Conservation (phyloP, 106 monocot genomes). For the Posidonia australis region DNA sequence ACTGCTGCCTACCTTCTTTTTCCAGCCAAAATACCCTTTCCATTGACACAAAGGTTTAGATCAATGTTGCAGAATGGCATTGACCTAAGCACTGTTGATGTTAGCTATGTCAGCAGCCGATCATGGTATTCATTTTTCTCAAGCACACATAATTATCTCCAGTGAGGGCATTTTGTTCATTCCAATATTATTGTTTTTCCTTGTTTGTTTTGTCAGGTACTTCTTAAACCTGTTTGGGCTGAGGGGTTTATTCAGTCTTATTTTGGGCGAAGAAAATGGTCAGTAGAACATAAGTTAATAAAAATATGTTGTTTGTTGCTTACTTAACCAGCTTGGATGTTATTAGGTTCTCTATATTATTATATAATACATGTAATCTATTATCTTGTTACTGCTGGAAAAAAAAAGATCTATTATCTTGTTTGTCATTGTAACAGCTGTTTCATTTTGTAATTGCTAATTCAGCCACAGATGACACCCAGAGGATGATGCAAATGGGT, state of each 20-base stretch:
- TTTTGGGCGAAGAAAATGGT: constrained; percentile 99
- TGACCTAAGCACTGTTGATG: constrained; percentile 97
- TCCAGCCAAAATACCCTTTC: constrained; percentile 94
- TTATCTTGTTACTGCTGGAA: too few relatives aligned
- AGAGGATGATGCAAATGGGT: constrained; percentile 98
- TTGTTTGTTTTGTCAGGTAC: constrained; percentile 48
- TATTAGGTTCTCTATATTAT: background rate
- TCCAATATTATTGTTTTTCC: background rate
- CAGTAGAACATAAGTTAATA: constrained; percentile 8
- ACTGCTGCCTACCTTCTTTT: background rate
- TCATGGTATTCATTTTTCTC: constrained; percentile 55
- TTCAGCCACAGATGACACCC: constrained; percentile 90
- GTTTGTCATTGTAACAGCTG: background rate
- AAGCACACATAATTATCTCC: background rate
- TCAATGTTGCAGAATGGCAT: constrained; percentile 99
- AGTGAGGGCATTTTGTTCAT: background rate
- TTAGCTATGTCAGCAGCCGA: constrained; percentile 99
- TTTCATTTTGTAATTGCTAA: constrained; percentile 6
- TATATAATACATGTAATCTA: too few relatives aligned
- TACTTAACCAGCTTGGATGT: background rate
- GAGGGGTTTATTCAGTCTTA: constrained; percentile 95
- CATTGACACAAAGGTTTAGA: constrained; percentile 88
- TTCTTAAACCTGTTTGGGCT: constrained; percentile 94
- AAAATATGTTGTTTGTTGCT: background rate
- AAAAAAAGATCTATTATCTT: too few relatives aligned